Evolutionary conservation across 129 eudicot species (phyloP), one percentile per base, ranked within the genome.

Genomic region (Saposhnikovia divaricata): DNA sequence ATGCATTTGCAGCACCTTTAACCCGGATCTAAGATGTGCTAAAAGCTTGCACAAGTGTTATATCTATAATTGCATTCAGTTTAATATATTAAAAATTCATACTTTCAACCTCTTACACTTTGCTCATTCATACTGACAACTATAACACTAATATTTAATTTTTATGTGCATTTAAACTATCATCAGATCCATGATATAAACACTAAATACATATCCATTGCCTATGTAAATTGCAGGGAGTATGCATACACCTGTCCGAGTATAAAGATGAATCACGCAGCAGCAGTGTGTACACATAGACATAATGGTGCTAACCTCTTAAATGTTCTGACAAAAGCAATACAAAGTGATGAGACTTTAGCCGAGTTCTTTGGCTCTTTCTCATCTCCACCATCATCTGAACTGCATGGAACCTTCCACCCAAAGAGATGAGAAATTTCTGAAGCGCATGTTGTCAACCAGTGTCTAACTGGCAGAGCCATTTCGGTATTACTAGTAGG

Each of bases 401-500:
- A 90, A 86, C 98, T 97, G 72, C 96, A 86, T 78, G 98, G 98
- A 73, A 83, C 78, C 86, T 84, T 94, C 98, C 98, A 94, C 80
- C 93, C 96, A 43, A 88, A 90, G n/a, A 89, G 84, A 86, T 87
- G 83, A n/a, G 91, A 86, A 46, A 90, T 82, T 82, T 92, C 93
- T 74, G 92, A 74, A 72, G 88, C 96, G 80, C 80, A 82, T 69
- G 81, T 86, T 65, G 88, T 66, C 87, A 90, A 78, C 97, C 97
- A 94, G 55, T 80, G 78, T 76, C 90, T 88, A 76, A 89, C 83
- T 82, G 97, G 90, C 80, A 87, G 90, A 76, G 85, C 79, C 96
- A 83, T 87, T 82, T 89, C 97, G 16, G 85, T 31, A 82, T 82
- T 87, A 82, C 81, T 87, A 61, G 87, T 91, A 71, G 91, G 82